Evolutionary conservation across 2,329 filamentous ascomycete species (phyloP), one percentile per base, ranked within the genome.

Genomic region (Fusarium guadeloupense): DNA sequence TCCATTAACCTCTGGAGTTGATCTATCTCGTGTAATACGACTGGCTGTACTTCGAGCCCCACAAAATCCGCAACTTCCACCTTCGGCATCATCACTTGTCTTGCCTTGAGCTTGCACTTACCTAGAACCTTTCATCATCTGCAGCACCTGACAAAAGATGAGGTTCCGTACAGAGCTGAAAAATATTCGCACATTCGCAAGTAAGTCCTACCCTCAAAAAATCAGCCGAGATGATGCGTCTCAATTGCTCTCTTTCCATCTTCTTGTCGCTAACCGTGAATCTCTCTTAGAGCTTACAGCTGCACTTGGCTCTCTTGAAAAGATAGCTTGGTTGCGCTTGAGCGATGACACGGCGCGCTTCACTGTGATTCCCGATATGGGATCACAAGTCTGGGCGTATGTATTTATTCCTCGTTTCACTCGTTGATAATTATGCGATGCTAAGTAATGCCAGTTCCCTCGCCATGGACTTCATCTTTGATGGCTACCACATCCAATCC

Each of bases 301-400:
- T 10, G 87, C 87, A 13, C 80, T 90, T 59, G 85, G 82, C 53
- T 85, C 86, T 3, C 78, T 90, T 26, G 92, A 93, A 66, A 93
- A 94, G 76, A 89, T 96, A 61, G 92, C 91, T 39, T 97, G 93
- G 93, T 83, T 97, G 62, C 90, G 93, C 65, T 85, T 99, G 28
- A 92, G 94, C 77, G 87, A 96, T 77, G 89, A 93, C 55, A 89
- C 89, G 50, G 89, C 94, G 52, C 93, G 93, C 68, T 97, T 99
- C 78, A 98, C 95, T 57, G 91, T 98, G 70, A 94, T 98, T 60
- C 93, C 95, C 1, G 93, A 97, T 73, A 89, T 91, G 71, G 94
- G 95, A 57, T 96, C 92, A 9, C 94, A 98, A 81, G 94, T 98
- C 49, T 99, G 95, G 95, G 92, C 93, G 83, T 93, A 83, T 73